phyloP scores from a whole-genome alignment of 257 asterid genomes.

The Thymus quinquecostatus region DNA sequence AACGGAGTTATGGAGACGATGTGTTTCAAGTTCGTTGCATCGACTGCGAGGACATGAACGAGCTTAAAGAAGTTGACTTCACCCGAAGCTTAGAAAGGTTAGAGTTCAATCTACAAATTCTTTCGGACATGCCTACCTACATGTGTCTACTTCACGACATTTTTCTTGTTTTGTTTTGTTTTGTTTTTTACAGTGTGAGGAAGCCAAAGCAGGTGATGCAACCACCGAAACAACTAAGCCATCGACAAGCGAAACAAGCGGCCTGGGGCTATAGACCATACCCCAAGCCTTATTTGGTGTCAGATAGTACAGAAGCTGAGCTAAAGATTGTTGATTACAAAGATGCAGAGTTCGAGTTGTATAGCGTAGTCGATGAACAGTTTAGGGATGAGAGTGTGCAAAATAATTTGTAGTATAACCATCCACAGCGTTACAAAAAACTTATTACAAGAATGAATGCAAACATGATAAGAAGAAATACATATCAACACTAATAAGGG shows the following conservation, averaged over 20 bases:
- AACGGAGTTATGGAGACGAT: neutral
- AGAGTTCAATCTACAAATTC: neutral
- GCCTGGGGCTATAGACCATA: neutral
- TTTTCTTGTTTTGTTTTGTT: neutral
- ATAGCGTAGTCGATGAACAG: neutral
- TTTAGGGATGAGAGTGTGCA: too few species aligned
- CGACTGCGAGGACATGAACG: neutral
- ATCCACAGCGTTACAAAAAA: neutral
- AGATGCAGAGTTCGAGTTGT: neutral
- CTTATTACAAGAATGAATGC: neutral
- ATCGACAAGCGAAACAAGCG: neutral
- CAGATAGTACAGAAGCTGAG: neutral
- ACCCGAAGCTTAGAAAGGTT: neutral
- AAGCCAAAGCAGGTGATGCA: neutral
- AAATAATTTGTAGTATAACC: neutral
- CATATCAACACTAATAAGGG: neutral
- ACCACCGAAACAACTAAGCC: neutral
- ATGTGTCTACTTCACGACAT: neutral
- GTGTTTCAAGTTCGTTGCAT: constrained; percentile 4
- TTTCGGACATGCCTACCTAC: too few species aligned
- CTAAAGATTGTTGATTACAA: constrained; percentile 12
- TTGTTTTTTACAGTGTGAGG: neutral
- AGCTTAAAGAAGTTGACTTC: neutral
- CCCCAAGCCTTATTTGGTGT: neutral
- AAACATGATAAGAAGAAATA: neutral